Evolutionary conservation across 2,329 filamentous ascomycete species (phyloP).

Genomic region (Teratosphaeria destructans): DNA sequence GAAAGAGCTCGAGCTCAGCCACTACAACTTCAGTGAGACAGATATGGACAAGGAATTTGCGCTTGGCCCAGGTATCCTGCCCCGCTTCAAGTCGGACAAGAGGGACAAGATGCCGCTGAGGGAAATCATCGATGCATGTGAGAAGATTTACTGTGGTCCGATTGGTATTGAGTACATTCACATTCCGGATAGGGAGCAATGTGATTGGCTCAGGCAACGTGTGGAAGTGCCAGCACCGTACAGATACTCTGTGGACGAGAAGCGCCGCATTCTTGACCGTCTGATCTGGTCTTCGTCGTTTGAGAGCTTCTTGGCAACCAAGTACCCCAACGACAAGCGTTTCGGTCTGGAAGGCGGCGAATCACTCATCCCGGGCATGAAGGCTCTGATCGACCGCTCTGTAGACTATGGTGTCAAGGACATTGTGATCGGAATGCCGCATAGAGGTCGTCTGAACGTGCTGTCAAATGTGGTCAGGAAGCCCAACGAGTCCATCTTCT

Average conservation of each 20-base stretch:
- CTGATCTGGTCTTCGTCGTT: slow-evolving; percentile 99
- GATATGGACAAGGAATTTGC: slow-evolving; percentile 87
- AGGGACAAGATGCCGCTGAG: slow-evolving; percentile 94
- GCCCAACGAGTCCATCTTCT: slow-evolving; percentile 99
- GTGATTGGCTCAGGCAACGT: slow-evolving; percentile 94
- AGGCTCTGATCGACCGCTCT: slow-evolving; percentile 94
- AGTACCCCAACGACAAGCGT: slow-evolving; percentile 99
- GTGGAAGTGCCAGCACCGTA: slow-evolving; percentile 90
- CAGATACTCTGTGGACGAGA: slow-evolving; percentile 97
- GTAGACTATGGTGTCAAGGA: slow-evolving; percentile 98
- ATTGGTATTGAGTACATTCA: slow-evolving; percentile 98
- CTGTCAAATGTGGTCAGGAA: slow-evolving; percentile 98
- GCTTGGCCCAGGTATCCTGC: slow-evolving; percentile 88
- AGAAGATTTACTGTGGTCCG: slow-evolving; percentile 93
- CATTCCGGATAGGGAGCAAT: slow-evolving; percentile 93
- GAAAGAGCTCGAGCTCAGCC: slow-evolving; percentile 82
- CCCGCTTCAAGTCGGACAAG: slow-evolving; percentile 78
- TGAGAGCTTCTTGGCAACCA: slow-evolving; percentile 87
- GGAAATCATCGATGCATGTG: slow-evolving; percentile 87
- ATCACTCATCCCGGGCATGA: slow-evolving; percentile 96
- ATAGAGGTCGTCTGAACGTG: slow-evolving; percentile 95
- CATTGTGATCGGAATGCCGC: slow-evolving; percentile 98
- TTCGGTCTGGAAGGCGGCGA: slow-evolving; percentile 98
- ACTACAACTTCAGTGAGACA: slow-evolving; percentile 91
- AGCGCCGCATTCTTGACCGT: slow-evolving; percentile 91